Base-by-base conservation (phyloP, 164 flowering plant species). In the Litsea cubeba region DNA sequence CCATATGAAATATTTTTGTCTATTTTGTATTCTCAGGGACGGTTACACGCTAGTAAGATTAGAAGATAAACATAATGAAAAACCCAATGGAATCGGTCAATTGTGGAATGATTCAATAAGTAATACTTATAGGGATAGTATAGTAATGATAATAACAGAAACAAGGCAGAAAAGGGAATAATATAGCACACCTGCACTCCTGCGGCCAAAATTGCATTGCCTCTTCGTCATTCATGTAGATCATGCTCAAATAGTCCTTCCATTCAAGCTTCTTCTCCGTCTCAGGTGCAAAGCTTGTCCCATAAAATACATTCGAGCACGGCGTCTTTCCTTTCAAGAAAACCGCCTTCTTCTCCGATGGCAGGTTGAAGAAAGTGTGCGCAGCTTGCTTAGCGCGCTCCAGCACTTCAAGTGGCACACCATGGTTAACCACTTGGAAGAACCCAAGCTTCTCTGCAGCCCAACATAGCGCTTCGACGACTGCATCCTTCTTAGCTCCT, bases 391-490 rank as follows among this genome's bases (percentile, higher is more conserved):
- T 77, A 12, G 65, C 73, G 5, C 68, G 60, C 49, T 73, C 76
- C 24, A 77, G 71, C 5, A 77, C 65, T 20, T 69, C 69, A 14
- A 50, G 65, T 5, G 73, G 67, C 35, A 77, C 79, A 3, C 79
- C 79, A 69, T 77, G 79, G 54, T 77, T 77, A 70, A 77, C 76
- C 35, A 77, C 79, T 24, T 77, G 73, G 68, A 77, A 77, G 69
- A 77, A 77, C 18, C 76, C 76, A 4, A 73, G 70, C 69, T 69
- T 77, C 70, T 51, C 32, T 11, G 79, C 76, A 0, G 73, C 73
- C 65, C 24, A 69, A 51, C 79, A 73, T 17, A 77, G 26, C 6
- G 23, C n/a, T 7, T 63, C 54, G 23, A 12, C 60, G 8, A 63
- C 32, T 22, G 12, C 73, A 65, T 58, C 51, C n/a, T 77, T 69